Percentiles rank a stretch among this genome's conserved stretches.
Conservation (phyloP, 2,329 filamentous ascomycete genomes). For the Tricladium varicosporioides region DNA sequence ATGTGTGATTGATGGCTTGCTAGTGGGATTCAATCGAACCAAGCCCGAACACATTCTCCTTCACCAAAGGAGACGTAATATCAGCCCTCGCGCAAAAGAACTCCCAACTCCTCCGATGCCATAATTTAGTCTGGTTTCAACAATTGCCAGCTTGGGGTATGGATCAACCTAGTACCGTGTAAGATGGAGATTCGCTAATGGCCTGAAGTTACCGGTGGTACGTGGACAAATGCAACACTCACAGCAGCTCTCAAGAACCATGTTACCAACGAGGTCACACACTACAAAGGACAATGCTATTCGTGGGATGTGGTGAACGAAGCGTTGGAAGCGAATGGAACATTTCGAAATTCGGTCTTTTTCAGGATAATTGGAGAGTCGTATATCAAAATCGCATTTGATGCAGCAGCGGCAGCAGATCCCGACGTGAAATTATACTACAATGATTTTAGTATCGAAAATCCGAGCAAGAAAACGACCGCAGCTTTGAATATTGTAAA, state of each 20-base stretch:
- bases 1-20: not conserved
- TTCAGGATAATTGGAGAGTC: slow-evolving; percentile 52
- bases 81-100: slow-evolving; percentile 13
- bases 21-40: slow-evolving; percentile 17
- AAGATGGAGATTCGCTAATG: no score
- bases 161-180: not conserved
- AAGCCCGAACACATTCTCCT: slow-evolving; percentile 12
- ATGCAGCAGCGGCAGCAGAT: slow-evolving; percentile 3
- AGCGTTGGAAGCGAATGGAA: slow-evolving; percentile 54
- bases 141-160: slow-evolving; percentile 49
- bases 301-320: slow-evolving; percentile 68
- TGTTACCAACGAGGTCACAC: slow-evolving; percentile 53
- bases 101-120: slow-evolving; percentile 54
- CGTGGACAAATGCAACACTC: slow-evolving; percentile 57
- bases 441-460: slow-evolving; percentile 62
- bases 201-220: slow-evolving; percentile 35
- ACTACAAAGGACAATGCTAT: slow-evolving; percentile 59
- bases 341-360: slow-evolving; percentile 51
- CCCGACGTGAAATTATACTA: slow-evolving; percentile 11
- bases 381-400: slow-evolving; percentile 38
- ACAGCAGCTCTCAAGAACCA: slow-evolving; percentile 55
- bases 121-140: slow-evolving; percentile 51
- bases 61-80: slow-evolving; percentile 15
- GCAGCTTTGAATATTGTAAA: slow-evolving; percentile 42
- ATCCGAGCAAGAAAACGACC: slow-evolving; percentile 43